Evolutionary conservation across 108 stramenopile genomes (phyloP).

Genomic region (Nitzschia sp.): DNA sequence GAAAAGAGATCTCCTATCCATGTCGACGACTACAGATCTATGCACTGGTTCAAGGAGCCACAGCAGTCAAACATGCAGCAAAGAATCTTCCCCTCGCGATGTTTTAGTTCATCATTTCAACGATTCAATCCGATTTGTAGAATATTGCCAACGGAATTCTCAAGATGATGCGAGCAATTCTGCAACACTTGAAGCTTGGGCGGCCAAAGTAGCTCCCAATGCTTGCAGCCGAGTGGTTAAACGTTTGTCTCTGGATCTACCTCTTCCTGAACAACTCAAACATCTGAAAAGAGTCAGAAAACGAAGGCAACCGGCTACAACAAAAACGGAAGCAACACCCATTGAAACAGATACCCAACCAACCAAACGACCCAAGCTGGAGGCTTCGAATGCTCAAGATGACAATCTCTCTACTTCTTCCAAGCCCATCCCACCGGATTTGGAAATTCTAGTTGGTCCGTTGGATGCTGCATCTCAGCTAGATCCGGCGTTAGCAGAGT

Average conservation of each 20-base stretch:
- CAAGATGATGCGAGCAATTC: background rate
- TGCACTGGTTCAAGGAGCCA: too few relatives aligned
- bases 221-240: slow-evolving; percentile 43
- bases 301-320: background rate
- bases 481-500: background rate
- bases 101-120: background rate
- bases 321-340: background rate
- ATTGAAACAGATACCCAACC: background rate
- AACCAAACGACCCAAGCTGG: too few relatives aligned
- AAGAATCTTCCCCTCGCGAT: background rate
- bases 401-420: background rate
- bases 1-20: too few relatives aligned
- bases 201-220: slow-evolving; percentile 30
- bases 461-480: background rate
- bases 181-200: slow-evolving; percentile 24
- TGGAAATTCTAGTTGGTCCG: background rate
- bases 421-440: background rate
- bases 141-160: background rate
- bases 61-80: too few relatives aligned
- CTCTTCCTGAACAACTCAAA: slow-evolving; percentile 20
- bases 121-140: background rate
- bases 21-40: too few relatives aligned
- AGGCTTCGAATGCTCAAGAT: background rate
- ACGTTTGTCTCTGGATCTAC: slow-evolving; percentile 24
- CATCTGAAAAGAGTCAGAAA: slow-evolving; percentile 51